Base-by-base conservation (phyloP, 2,329 filamentous ascomycete species). In the Dothiorella sarmentorum region DNA sequence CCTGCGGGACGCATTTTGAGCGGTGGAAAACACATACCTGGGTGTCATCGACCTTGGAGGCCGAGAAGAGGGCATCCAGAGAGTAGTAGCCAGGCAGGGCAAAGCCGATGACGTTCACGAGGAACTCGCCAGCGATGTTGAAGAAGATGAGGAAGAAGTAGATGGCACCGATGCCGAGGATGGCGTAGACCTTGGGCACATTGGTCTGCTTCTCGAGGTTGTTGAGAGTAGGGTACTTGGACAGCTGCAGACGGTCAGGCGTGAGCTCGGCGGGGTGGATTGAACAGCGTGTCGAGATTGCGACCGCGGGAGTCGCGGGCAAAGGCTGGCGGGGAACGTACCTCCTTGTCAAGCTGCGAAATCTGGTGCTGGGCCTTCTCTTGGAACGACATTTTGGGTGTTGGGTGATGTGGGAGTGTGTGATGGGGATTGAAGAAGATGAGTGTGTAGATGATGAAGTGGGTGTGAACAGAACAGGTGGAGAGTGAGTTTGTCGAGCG, bases 121-220 rank as follows among this genome's bases (percentile, higher is more conserved):
- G 81, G 71, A 94, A 88, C 77, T 92, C 89, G 68, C 90, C 90
- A 64, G 88, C 90, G 64, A 94, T 88, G 83, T 95, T 95, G 82
- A 95, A 91, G 79, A 94, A 86, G 77, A 94, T 90, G 67, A 94
- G 85, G 80, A 93, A 91, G 79, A 94, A 91, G 82, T 95, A 95
- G 65, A 92, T 84, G 53, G 86, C 86, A 61, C 76, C 87, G 60
- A 90, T 71, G 68, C 90, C 90, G 67, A 93, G 86, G 71, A 89
- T 82, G 65, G 85, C 87, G 74, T 95, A 94, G 69, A 89, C 87
- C 82, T 95, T 95, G 72, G 90, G 90, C 52, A 94, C 83, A 60
- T 84, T 86, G 64, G 87, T 88, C 76, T 89, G 86, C 82, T 87
- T 89, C 84, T 95, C 90, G 69, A 94, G 83, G 79, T 93, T 91